Evolutionary conservation across 108 stramenopile species (phyloP).

Genomic region (Conticribra guillardii): DNA sequence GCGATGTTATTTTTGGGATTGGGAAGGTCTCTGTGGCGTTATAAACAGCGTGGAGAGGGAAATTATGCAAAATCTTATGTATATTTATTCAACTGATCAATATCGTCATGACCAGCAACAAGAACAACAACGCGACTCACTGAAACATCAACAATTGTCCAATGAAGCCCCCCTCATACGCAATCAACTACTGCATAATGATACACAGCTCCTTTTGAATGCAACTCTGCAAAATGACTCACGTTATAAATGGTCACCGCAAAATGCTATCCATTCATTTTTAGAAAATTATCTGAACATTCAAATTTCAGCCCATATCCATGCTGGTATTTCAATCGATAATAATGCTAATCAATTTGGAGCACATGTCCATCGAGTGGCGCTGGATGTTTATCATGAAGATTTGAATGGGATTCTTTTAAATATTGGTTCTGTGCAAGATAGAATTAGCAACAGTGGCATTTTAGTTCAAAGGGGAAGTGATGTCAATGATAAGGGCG

Average conservation of each 20-base stretch:
- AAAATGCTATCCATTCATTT: too few relatives aligned
- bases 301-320: conserved; percentile 11
- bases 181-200: too few relatives aligned
- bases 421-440: conserved; percentile 10
- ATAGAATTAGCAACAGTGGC: background rate
- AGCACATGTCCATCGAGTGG: conserved; percentile 14
- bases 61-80: background rate
- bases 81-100: background rate
- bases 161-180: too few relatives aligned
- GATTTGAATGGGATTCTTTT: conserved; percentile 8
- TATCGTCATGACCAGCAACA: too few relatives aligned
- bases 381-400: conserved; percentile 18
- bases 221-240: background rate
- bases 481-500: background rate
- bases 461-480: background rate
- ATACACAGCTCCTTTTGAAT: too few relatives aligned
- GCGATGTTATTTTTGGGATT: conserved; percentile 10
- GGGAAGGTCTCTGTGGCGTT: background rate
- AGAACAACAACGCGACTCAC: too few relatives aligned
- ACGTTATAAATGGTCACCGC: too few relatives aligned
- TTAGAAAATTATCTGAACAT: background rate
- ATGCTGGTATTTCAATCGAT: conserved; percentile 17
- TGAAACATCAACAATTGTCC: too few relatives aligned
- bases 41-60: conserved; percentile 9
- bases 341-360: conserved; percentile 15